Evolutionary conservation across 805 yeast species (phyloP).

Genomic region (Nakazawaea pomicola): DNA sequence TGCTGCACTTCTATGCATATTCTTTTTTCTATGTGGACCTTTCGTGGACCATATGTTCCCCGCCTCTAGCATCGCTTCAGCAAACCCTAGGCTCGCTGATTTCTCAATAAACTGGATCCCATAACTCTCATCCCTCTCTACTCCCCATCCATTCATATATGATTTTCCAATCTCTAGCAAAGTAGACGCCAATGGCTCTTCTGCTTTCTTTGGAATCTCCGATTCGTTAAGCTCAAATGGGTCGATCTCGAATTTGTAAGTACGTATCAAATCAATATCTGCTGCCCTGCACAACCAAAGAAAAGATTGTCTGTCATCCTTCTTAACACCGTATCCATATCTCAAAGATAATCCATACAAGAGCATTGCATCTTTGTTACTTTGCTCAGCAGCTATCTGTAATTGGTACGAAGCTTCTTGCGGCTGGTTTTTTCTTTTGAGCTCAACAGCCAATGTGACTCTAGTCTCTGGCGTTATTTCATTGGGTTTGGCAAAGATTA

Average conservation of each 20-base stretch:
- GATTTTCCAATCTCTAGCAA: constrained; percentile 59
- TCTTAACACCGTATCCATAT: constrained; percentile 63
- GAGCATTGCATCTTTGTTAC: constrained; percentile 61
- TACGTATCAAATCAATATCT: constrained; percentile 23
- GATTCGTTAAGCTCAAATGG: constrained; percentile 28
- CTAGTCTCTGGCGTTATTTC: constrained; percentile 25
- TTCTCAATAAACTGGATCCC: constrained; percentile 58
- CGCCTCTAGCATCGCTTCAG: constrained; percentile 63
- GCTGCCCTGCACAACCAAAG: constrained; percentile 57
- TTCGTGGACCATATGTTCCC: constrained; percentile 64
- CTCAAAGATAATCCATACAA: constrained; percentile 64
- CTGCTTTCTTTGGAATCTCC: constrained; percentile 29
- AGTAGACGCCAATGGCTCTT: constrained; percentile 44
- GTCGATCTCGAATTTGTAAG: constrained; percentile 22
- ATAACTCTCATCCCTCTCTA: constrained; percentile 42
- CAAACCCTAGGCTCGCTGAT: constrained; percentile 63
- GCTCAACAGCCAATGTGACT: constrained; percentile 39
- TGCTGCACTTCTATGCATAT: constrained; percentile 57
- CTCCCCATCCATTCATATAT: constrained; percentile 54
- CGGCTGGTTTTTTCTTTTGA: constrained; percentile 53
- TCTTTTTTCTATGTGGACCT: constrained; percentile 50
- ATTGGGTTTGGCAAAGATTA: constrained; percentile 11
- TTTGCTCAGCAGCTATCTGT: constrained; percentile 57
- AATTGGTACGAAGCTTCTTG: constrained; percentile 68
- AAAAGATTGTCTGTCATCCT: constrained; percentile 48